Evolutionary conservation across 2,329 filamentous ascomycete genomes (phyloP).

Genomic region (Balansia obtecta): DNA sequence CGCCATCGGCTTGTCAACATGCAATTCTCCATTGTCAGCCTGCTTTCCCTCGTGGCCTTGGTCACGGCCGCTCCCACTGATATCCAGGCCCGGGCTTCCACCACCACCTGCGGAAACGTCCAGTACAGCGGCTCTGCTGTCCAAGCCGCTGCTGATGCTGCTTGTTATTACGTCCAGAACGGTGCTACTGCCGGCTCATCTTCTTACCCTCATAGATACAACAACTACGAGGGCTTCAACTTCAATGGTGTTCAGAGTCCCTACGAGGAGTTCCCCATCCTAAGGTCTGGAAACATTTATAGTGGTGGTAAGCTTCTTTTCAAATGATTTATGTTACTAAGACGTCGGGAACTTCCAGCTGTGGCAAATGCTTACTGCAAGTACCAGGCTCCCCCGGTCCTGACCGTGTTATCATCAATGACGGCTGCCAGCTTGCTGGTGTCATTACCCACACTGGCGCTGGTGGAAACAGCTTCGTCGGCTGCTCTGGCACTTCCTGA

Average conservation of each 20-base stretch:
- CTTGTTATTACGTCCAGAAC: slow-evolving; percentile 14
- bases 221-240: slow-evolving; percentile 25
- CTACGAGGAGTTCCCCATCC: slow-evolving; percentile 28
- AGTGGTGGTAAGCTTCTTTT: slow-evolving; percentile 18
- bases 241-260: slow-evolving; percentile 20
- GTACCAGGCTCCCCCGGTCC: slow-evolving; percentile 38
- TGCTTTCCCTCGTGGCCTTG: slow-evolving; percentile 17
- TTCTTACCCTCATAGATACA: slow-evolving; percentile 26
- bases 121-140: slow-evolving; percentile 17
- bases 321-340: not conserved
- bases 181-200: slow-evolving; percentile 16
- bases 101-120: slow-evolving; percentile 18
- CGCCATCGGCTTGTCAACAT: slow-evolving; percentile 9
- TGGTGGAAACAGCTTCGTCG: slow-evolving; percentile 54
- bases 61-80: slow-evolving; percentile 16
- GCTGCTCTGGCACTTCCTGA: slow-evolving; percentile 29
- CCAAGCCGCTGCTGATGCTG: slow-evolving; percentile 15
- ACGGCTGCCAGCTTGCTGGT: slow-evolving; percentile 42
- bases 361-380: not conserved
- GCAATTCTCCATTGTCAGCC: slow-evolving; percentile 14
- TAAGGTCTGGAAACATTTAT: slow-evolving; percentile 19
- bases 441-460: slow-evolving; percentile 61
- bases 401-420: slow-evolving; percentile 52
- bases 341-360: not conserved
- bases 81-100: slow-evolving; percentile 11